Evolutionary conservation across 2,329 filamentous ascomycete genomes (phyloP).

Genomic region (Diaporthe eres): DNA sequence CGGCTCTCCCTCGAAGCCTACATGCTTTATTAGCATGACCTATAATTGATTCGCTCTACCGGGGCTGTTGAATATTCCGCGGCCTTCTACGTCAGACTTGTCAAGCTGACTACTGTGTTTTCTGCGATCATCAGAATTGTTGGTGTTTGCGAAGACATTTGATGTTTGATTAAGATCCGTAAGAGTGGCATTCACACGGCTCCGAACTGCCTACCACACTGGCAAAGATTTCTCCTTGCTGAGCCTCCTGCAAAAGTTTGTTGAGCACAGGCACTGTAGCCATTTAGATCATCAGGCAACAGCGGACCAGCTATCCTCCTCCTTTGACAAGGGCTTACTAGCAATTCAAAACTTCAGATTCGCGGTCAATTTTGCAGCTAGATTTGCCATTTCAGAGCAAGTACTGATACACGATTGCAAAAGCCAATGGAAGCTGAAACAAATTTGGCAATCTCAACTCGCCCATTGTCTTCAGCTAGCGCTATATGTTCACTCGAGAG

Average conservation of each 20-base stretch:
- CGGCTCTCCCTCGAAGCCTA: neutral
- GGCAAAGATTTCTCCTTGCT: no score
- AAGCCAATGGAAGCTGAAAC: neutral
- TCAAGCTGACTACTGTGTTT: neutral
- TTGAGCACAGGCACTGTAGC: neutral
- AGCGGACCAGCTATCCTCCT: neutral
- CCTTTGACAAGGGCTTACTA: no score
- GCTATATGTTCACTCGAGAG: neutral
- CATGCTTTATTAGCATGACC: neutral
- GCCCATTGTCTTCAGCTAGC: neutral
- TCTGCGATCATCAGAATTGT: neutral
- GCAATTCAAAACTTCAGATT: neutral
- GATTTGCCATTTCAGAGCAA: neutral
- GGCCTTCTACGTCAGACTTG: no score
- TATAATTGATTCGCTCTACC: neutral
- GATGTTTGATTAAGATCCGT: neutral
- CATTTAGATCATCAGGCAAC: neutral
- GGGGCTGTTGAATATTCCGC: neutral
- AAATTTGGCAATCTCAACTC: neutral
- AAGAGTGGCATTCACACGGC: no score
- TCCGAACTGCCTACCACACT: neutral
- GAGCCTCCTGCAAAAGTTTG: neutral
- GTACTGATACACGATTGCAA: neutral
- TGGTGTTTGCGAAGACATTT: neutral
- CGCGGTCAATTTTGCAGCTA: no score